Evolutionary conservation across 106 monocot species (phyloP).

Genomic region (Dactylorhiza incarnata): DNA sequence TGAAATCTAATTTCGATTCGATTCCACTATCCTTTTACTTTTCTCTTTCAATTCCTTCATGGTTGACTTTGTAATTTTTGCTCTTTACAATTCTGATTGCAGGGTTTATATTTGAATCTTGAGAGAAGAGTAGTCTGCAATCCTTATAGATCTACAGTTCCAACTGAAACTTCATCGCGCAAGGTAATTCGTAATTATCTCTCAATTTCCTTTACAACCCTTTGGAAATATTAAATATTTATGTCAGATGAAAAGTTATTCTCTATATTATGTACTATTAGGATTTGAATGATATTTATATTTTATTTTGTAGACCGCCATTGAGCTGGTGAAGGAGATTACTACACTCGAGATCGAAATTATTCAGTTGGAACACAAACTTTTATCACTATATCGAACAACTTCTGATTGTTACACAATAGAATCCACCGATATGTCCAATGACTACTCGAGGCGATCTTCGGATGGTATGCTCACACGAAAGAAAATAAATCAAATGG

Average conservation of each 20-base stretch:
- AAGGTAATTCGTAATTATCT: constrained; percentile 15
- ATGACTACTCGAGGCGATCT: not conserved
- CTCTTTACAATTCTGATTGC: constrained; percentile 5
- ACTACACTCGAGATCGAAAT: constrained; percentile 70
- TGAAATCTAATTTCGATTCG: too few relatives aligned
- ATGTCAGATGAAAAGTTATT: too few relatives aligned
- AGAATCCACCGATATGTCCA: not conserved
- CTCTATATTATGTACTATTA: too few relatives aligned
- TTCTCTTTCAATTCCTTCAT: not conserved
- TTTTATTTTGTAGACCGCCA: constrained; percentile 35
- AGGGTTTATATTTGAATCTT: constrained; percentile 18
- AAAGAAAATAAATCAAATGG: not conserved
- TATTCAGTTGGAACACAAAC: constrained; percentile 50
- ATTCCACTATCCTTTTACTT: too few relatives aligned
- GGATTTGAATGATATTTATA: not conserved
- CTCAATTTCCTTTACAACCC: too few relatives aligned
- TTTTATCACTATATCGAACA: constrained; percentile 64
- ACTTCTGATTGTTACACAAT: constrained; percentile 44
- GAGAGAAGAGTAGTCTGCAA: constrained; percentile 14
- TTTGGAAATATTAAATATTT: too few relatives aligned
- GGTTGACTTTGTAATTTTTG: not conserved
- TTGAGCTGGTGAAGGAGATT: constrained; percentile 65
- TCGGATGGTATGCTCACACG: not conserved
- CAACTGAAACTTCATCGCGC: constrained; percentile 16
- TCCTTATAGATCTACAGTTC: constrained; percentile 5